Evolutionary conservation across 768 basidiomycete species (phyloP), one percentile per base, ranked within the genome.

Genomic region (Termitomyces sp.): DNA sequence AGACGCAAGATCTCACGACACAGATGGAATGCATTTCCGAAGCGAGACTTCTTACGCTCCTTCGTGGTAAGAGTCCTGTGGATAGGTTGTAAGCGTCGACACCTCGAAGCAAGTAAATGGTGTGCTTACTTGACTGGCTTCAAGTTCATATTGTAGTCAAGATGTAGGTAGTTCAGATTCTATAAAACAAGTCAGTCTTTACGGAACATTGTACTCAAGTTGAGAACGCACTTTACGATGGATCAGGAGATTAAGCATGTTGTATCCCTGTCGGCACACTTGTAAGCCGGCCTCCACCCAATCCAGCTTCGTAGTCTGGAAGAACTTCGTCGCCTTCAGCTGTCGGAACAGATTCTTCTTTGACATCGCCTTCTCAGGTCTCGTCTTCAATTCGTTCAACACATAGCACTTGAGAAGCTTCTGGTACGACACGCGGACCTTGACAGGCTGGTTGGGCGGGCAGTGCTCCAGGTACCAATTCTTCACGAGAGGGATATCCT

Each of bases 201-300:
- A 40, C 32, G 40, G 19, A 4, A n/a, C 42, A 3, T 29, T 17
- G 2, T 29, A 14, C 32, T 23, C 3, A 31, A 37, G 37, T 11
- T 46, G 35, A 6, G 5, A 21, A 65, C 68, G 44, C 58, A 87
- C 89, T 84, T 99, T 99, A 72, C 97, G 95, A 75, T 99, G 97
- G 64, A 99, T 99, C 59, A 99, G 81, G 31, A 99, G 77, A 73
- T 99, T 99, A 61, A 99, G 78, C 97, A 99, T 99, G 76, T 98
- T 99, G 77, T 97, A 99, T 40, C 97, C 97, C 70, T 99, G 97
- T 62, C 97, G 80, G 77, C 96, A 98, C 53, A 99, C 96, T 73
- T 99, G 97, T 59, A 99, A 75, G 63, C 97, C 97, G 3, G 96
- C 97, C 72, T 99, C 97, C 37, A 99, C 96, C 97, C 97, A 99